Conservation (phyloP, 306 rosid genomes). For the Leucaena leucocephala region DNA sequence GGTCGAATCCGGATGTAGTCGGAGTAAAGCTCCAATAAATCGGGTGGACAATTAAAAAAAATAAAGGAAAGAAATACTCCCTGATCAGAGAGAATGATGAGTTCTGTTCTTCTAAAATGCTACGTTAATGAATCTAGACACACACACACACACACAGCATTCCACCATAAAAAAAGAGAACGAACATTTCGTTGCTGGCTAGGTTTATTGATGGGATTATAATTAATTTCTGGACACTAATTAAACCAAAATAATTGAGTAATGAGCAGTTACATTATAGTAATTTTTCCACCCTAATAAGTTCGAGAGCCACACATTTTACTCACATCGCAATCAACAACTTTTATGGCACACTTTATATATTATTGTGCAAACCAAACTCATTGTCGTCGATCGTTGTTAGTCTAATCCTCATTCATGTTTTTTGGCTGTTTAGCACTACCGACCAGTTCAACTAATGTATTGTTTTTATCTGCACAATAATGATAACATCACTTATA, state of each 20-base stretch:
- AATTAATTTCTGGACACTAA: neutral
- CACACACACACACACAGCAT: too few relatives aligned
- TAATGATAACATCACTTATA: neutral
- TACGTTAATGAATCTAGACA: too few relatives aligned
- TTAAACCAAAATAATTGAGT: neutral
- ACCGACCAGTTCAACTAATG: conserved; percentile 12
- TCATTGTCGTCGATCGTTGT: conserved; percentile 3
- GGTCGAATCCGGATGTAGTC: too few relatives aligned
- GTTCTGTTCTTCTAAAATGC: too few relatives aligned
- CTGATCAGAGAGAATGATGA: too few relatives aligned
- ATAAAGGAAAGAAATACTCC: too few relatives aligned
- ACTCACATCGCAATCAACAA: conserved; percentile 34
- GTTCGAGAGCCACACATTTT: neutral
- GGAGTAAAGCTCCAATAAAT: too few relatives aligned
- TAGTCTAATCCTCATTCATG: conserved; percentile 27
- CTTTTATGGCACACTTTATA: conserved; percentile 27
- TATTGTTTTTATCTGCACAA: neutral
- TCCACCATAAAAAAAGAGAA: too few relatives aligned
- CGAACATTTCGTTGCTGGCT: too few relatives aligned
- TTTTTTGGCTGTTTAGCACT: conserved; percentile 25
- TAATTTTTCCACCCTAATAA: neutral
- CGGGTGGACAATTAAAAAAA: too few relatives aligned
- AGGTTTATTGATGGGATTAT: too few relatives aligned
- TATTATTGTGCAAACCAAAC: conserved; percentile 37
- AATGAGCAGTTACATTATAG: neutral